A percentile compares a stretch with the other conserved stretches of the same genome.
Conservation (phyloP, 352 stramenopile genomes). For the Phytophthora agathidicida region DNA sequence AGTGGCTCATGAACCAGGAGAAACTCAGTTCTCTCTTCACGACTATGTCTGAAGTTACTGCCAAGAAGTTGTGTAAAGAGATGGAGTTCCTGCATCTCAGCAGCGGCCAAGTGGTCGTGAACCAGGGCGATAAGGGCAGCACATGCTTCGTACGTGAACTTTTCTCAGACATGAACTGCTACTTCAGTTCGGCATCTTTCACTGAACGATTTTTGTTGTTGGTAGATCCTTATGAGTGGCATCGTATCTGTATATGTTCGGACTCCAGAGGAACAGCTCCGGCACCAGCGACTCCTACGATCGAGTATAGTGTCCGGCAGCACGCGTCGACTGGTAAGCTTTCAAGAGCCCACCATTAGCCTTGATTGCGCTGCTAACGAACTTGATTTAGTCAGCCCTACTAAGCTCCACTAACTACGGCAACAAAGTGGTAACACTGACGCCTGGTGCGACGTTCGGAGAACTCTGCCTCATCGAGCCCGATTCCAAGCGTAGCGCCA, state of each 20-base stretch:
- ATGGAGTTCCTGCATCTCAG: slow-evolving; percentile 85
- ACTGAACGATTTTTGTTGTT: too few species aligned
- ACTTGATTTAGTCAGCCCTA: slow-evolving; percentile 38
- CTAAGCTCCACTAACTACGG: slow-evolving; percentile 55
- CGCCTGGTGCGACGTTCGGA: slow-evolving; percentile 78
- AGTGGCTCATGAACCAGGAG: slow-evolving; percentile 88
- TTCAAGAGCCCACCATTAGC: too few species aligned
- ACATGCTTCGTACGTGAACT: slow-evolving; percentile 86
- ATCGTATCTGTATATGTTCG: slow-evolving; percentile 80
- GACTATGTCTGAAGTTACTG: slow-evolving; percentile 85
- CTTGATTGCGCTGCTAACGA: too few species aligned
- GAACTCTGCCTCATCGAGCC: slow-evolving; percentile 87
- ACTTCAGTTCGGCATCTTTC: too few species aligned
- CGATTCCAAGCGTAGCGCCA: slow-evolving; percentile 85
- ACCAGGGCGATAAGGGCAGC: slow-evolving; percentile 85
- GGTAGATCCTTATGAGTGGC: slow-evolving; percentile 80
- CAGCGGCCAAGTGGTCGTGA: slow-evolving; percentile 74
- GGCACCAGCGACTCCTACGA: slow-evolving; percentile 58
- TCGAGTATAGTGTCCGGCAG: slow-evolving; percentile 48
- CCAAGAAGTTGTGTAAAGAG: slow-evolving; percentile 87
- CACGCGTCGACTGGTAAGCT: slow-evolving; percentile 47
- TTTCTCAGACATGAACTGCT: too few species aligned
- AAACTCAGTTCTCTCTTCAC: slow-evolving; percentile 88
- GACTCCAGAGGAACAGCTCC: slow-evolving; percentile 69
- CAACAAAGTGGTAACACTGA: slow-evolving; percentile 75